Percentiles rank a stretch among this genome's conserved stretches.
Evolutionary conservation across 148 eudicot species (phyloP).

Genomic region (Rhododendron simsii): DNA sequence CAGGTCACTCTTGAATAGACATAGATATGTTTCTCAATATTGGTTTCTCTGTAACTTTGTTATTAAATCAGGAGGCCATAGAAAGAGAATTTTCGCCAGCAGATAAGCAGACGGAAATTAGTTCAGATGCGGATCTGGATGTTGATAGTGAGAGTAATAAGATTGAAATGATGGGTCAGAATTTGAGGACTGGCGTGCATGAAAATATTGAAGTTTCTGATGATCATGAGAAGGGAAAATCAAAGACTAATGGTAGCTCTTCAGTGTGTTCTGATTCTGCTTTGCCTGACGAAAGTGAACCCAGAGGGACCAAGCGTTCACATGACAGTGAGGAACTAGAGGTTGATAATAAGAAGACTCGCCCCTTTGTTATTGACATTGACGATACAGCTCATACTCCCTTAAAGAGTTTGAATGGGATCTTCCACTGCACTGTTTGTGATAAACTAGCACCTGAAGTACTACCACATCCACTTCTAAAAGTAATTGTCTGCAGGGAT

Average conservation of each 20-base stretch:
- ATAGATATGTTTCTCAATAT: background rate
- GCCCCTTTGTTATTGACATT: conserved; percentile 24
- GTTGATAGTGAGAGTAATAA: conserved; percentile 6
- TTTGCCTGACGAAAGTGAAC: conserved; percentile 22
- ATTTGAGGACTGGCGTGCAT: conserved; percentile 15
- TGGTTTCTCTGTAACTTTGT: conserved; percentile 2
- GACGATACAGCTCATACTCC: conserved; percentile 30
- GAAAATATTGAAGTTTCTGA: conserved; percentile 17
- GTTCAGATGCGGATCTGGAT: conserved; percentile 15
- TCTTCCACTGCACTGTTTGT: conserved; percentile 66
- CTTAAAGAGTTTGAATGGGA: conserved; percentile 15
- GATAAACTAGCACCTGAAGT: conserved; percentile 36
- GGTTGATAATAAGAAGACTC: conserved; percentile 35
- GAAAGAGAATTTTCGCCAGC: conserved; percentile 14
- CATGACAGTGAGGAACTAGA: conserved; percentile 38
- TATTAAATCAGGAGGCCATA: conserved; percentile 29
- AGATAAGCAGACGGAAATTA: conserved; percentile 8
- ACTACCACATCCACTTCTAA: conserved; percentile 58
- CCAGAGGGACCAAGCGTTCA: conserved; percentile 47
- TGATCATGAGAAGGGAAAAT: conserved; percentile 18
- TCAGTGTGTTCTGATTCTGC: conserved; percentile 22
- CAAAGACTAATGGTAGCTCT: conserved; percentile 18
- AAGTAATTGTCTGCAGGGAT: conserved; percentile 58
- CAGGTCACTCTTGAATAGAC: background rate
- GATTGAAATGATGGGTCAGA: conserved; percentile 17